Conservation (phyloP, 345 rosid genomes). For the Salix exigua region DNA sequence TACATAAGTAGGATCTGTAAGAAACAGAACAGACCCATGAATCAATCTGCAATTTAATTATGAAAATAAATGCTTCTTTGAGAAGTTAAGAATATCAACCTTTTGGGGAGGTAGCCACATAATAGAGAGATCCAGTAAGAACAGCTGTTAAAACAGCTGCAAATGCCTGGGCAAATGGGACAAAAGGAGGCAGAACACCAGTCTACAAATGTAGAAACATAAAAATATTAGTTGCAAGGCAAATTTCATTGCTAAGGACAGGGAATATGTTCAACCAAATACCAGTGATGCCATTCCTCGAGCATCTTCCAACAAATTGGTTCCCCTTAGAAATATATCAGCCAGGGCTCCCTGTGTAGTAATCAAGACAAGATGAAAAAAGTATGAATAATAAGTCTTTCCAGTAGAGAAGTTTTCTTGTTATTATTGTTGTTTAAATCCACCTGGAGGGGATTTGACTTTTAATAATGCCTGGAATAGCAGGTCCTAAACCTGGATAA, state of each 20-base stretch:
- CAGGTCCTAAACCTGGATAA: no score
- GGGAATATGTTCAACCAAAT: slow-evolving; percentile 9
- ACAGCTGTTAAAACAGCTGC: slow-evolving; percentile 90
- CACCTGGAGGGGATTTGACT: no score
- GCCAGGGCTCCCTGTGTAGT: slow-evolving; percentile 71
- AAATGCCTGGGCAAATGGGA: slow-evolving; percentile 94
- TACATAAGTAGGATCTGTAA: slow-evolving; percentile 79
- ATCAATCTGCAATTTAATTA: neutral
- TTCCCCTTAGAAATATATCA: slow-evolving; percentile 79
- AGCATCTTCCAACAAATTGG: slow-evolving; percentile 54
- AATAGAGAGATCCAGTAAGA: slow-evolving; percentile 89
- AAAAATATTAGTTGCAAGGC: slow-evolving; percentile 6
- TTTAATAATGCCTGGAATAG: no score
- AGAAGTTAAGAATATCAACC: slow-evolving; percentile 35
- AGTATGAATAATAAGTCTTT: neutral
- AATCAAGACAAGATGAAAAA: neutral
- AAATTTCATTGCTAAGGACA: neutral
- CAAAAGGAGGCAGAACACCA: slow-evolving; percentile 87
- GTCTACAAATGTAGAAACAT: slow-evolving; percentile 41
- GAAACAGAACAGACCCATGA: slow-evolving; percentile 7
- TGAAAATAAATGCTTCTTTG: neutral
- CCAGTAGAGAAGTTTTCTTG: neutral
- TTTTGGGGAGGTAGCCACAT: slow-evolving; percentile 84
- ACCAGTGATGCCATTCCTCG: slow-evolving; percentile 90
- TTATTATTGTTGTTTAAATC: no score